phyloP scores from a whole-genome alignment of 352 stramenopile species.

The Phytophthora europaea region DNA sequence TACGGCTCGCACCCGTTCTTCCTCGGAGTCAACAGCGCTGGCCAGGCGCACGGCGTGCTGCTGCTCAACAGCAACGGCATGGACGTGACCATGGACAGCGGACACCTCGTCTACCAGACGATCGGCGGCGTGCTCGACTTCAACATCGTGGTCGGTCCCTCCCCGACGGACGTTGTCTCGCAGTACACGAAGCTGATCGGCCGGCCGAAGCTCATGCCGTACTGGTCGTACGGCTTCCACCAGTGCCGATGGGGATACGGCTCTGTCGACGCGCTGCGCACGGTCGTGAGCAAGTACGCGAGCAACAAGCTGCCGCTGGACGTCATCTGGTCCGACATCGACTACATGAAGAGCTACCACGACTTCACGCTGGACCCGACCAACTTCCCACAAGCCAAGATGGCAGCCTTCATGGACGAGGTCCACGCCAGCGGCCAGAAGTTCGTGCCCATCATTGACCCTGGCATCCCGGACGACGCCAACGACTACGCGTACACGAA shows the following conservation, averaged over 20 bases:
- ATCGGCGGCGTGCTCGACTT: conserved; percentile 77
- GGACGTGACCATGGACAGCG: conserved; percentile 60
- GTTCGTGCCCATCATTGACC: conserved; percentile 87
- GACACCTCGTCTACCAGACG: conserved; percentile 57
- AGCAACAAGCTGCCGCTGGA: conserved; percentile 58
- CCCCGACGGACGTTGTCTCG: conserved; percentile 47
- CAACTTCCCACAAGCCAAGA: conserved; percentile 52
- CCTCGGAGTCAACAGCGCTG: conserved; percentile 50
- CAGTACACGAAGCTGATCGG: conserved; percentile 76
- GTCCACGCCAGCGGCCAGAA: conserved; percentile 66
- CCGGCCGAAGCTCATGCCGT: conserved; percentile 65
- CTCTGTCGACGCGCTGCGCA: conserved; percentile 34
- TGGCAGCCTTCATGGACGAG: conserved; percentile 52
- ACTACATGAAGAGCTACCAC: conserved; percentile 67
- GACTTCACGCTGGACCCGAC: conserved; percentile 75
- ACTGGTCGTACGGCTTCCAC: conserved; percentile 81
- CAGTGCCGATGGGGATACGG: conserved; percentile 67
- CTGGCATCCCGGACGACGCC: conserved; percentile 72
- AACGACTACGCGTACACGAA: conserved; percentile 63
- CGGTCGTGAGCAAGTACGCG: conserved; percentile 57
- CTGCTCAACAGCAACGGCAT: conserved; percentile 76
- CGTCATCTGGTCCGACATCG: conserved; percentile 72
- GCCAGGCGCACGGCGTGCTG: conserved; percentile 60
- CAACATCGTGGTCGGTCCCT: conserved; percentile 57
- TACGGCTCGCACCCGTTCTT: conserved; percentile 77